These are phyloP conservation scores for Plantago coronopus DNA, from an alignment of 305 asterid species.

Conservation along the genomic window DNA sequence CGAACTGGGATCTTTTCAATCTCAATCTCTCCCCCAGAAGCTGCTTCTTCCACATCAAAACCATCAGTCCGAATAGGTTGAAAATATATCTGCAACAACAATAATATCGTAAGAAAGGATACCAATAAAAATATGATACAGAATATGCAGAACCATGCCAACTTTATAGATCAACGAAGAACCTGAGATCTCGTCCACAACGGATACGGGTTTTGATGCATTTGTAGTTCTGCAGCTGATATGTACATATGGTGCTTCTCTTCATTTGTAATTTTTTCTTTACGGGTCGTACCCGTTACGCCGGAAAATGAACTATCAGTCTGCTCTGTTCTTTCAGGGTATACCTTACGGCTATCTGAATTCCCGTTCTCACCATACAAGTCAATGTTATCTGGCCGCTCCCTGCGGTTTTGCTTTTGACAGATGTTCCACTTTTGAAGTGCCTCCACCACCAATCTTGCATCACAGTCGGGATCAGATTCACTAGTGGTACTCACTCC, in stretches of 20 bases:
- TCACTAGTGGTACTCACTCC: constrained; percentile 39
- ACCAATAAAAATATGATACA: constrained; percentile 17
- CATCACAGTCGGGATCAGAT: constrained; percentile 39
- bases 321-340: constrained; percentile 49
- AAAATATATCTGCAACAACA: constrained; percentile 55
- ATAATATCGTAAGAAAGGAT: constrained; percentile 19
- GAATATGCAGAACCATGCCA: constrained; percentile 16
- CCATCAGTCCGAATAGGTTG: constrained; percentile 49
- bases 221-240: constrained; percentile 83
- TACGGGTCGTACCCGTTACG: constrained; percentile 20
- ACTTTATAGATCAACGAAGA: constrained; percentile 16
- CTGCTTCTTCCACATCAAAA: constrained; percentile 30
- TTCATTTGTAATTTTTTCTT: constrained; percentile 35
- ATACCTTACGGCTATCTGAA: constrained; percentile 56
- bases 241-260: constrained; percentile 70
- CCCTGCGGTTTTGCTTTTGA: constrained; percentile 57
- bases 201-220: constrained; percentile 64
- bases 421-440: constrained; percentile 86
- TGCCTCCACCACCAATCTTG: constrained; percentile 59
- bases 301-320: constrained; percentile 30
- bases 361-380: constrained; percentile 56
- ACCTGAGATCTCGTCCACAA: constrained; percentile 81
- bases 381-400: constrained; percentile 54
- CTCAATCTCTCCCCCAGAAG: constrained; percentile 66
- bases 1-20: constrained; percentile 61